Evolutionary conservation across 2,329 filamentous ascomycete species (phyloP), one percentile per base, ranked within the genome.

Genomic region (Hypoxylon sp.): DNA sequence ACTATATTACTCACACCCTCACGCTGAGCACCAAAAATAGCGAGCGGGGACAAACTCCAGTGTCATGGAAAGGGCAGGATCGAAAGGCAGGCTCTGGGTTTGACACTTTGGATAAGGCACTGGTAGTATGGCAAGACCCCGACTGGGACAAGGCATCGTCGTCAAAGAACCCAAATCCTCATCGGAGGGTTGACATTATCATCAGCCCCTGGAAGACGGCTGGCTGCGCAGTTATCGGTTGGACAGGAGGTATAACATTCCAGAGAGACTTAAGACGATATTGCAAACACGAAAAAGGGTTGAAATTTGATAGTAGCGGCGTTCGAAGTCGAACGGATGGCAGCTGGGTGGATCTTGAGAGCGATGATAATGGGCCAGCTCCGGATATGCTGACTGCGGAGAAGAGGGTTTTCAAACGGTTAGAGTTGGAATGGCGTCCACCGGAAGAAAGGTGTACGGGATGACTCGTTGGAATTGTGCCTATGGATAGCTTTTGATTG

Each of bases 301-400:
- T 93, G 85, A 97, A 96, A 78, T 98, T 98, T 77, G 94, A 98
- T 77, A 96, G 92, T 70, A 97, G 93, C 75, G 96, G 96, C 0
- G 88, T 97, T 10, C 86, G 94, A 48, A 89, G 89, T 74, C 84
- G 90, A 8, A 79, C 75, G 8, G 88, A 90, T 59, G 93, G 92
- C 1, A 80, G 81, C 2, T 90, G 90, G 83, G 87, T 95, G n/a
- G 90, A 96, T 78, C 59, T 79, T 6, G 88, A 90, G 86, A 91
- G 83, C 76, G 85, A 75, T 59, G 76, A 76, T 0, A 75, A 77
- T 22, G 80, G 81, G 1, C 77, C 75, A 71, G 89, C 89, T 9
- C 86, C 86, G 73, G 84, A 90, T 51, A 89, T 92, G 83, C 81
- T 89, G 76, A 90, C 91, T 71, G 93, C 94, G 5, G 94, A 98